A percentile compares a stretch with the other conserved stretches of the same genome.
These are phyloP conservation scores for Termitomyces sp. DNA, from an alignment of 768 basidiomycete genomes.

Conservation along the genomic window DNA sequence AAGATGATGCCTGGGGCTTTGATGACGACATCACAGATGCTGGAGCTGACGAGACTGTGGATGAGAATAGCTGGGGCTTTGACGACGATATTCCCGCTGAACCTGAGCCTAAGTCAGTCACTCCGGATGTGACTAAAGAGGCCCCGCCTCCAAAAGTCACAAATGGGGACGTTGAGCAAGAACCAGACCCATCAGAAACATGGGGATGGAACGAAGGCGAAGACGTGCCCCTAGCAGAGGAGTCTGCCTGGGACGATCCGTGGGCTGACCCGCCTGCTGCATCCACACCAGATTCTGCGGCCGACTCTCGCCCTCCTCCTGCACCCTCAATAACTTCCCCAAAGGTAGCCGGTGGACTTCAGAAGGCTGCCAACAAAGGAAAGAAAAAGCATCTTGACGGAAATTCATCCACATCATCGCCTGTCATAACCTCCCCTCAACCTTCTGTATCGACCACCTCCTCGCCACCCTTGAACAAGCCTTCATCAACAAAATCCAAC, in stretches of 20 bases:
- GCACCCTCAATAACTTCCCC: constrained; percentile 33
- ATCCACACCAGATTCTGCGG: constrained; percentile 17
- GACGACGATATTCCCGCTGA: constrained; percentile 39
- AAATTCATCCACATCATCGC: constrained; percentile 19
- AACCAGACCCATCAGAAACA: constrained; percentile 51
- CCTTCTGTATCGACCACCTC: not conserved
- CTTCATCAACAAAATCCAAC: constrained; percentile 9
- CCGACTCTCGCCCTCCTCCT: constrained; percentile 26
- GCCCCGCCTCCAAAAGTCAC: constrained; percentile 8
- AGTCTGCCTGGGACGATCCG: constrained; percentile 62
- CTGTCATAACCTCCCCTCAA: constrained; percentile 21
- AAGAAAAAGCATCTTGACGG: constrained; percentile 41
- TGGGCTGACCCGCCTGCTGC: constrained; percentile 51
- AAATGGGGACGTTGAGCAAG: constrained; percentile 23
- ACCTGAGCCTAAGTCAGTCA: constrained; percentile 17
- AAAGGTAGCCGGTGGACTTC: constrained; percentile 56
- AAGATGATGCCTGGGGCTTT: constrained; percentile 49
- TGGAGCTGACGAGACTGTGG: constrained; percentile 27
- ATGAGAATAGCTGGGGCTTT: constrained; percentile 49
- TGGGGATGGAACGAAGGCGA: constrained; percentile 79
- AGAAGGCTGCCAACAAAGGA: constrained; percentile 53
- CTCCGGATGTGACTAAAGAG: constrained; percentile 9
- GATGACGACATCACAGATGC: constrained; percentile 41
- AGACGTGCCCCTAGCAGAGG: constrained; percentile 34
- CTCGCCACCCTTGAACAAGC: not conserved